These are phyloP conservation scores for Penicillium brasilianum DNA, from an alignment of 2,329 filamentous ascomycete species.

Conservation along the genomic window DNA sequence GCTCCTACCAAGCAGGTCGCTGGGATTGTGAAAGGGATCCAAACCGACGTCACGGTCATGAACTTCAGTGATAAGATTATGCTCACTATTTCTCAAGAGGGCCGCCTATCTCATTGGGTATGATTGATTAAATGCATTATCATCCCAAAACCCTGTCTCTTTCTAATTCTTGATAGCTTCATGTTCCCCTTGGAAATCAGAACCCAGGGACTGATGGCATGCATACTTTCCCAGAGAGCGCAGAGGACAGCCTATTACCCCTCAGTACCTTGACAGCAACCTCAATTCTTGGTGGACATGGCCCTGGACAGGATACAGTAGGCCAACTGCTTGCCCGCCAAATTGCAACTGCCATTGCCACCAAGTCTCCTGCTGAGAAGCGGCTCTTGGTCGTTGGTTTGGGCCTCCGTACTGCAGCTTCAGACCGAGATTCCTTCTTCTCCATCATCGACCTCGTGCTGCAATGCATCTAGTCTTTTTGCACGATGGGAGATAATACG, in stretches of 20 bases:
- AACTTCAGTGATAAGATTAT: constrained; percentile 90
- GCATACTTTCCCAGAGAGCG: constrained; percentile 47
- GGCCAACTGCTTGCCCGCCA: constrained; percentile 90
- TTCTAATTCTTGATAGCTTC: constrained; percentile 31
- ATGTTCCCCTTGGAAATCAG: constrained; percentile 41
- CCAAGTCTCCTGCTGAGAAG: constrained; percentile 68
- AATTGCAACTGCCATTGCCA: constrained; percentile 78
- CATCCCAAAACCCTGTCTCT: neutral
- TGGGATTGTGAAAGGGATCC: constrained; percentile 68
- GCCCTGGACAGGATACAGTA: constrained; percentile 76
- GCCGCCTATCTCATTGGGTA: constrained; percentile 91
- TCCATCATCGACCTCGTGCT: constrained; percentile 50
- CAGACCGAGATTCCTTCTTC: constrained; percentile 50
- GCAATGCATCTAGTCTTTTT: constrained; percentile 42
- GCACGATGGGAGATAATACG: neutral
- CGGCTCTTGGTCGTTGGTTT: constrained; percentile 64
- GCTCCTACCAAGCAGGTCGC: constrained; percentile 64
- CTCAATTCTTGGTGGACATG: constrained; percentile 83
- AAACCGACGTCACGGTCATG: constrained; percentile 74
- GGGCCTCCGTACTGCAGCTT: constrained; percentile 56
- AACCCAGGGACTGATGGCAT: constrained; percentile 44
- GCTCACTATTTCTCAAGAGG: constrained; percentile 84
- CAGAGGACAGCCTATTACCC: constrained; percentile 69
- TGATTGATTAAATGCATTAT: constrained; percentile 35
- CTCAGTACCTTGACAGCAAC: constrained; percentile 82